Evolutionary conservation across 2,329 filamentous ascomycete genomes (phyloP).

Genomic region (Diaporthe ampelina): DNA sequence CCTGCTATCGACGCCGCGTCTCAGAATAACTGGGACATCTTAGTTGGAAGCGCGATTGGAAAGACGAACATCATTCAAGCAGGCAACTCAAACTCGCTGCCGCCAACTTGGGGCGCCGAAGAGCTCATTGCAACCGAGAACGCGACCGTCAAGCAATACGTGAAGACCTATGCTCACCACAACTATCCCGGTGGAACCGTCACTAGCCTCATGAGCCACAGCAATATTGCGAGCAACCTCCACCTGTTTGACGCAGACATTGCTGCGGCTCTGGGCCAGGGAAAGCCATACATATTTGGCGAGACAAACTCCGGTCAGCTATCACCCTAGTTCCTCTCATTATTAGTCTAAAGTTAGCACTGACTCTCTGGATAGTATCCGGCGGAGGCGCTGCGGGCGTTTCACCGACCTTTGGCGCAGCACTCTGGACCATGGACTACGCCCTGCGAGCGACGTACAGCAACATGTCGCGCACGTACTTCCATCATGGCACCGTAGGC

Average conservation of each 20-base stretch:
- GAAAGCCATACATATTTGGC: constrained; percentile 62
- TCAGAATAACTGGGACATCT: constrained; percentile 55
- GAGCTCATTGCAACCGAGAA: constrained; percentile 56
- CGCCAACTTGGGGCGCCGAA: constrained; percentile 55
- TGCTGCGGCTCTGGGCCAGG: constrained; percentile 52
- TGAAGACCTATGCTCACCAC: constrained; percentile 60
- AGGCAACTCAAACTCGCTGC: constrained; percentile 55
- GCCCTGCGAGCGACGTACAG: constrained; percentile 52
- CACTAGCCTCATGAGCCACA: constrained; percentile 60
- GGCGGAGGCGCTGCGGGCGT: constrained; percentile 56
- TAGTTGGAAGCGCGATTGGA: constrained; percentile 52
- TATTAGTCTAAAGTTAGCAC: background rate
- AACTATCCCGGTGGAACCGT: constrained; percentile 63
- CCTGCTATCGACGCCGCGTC: constrained; percentile 54
- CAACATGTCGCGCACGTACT: constrained; percentile 59
- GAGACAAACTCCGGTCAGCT: constrained; percentile 65
- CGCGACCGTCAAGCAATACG: constrained; percentile 53
- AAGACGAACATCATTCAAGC: constrained; percentile 55
- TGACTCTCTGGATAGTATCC: constrained; percentile 47
- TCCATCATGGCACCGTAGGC: constrained; percentile 66
- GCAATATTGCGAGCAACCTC: constrained; percentile 55
- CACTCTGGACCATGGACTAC: constrained; percentile 66
- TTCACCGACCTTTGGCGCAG: constrained; percentile 62
- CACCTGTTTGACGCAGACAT: constrained; percentile 57
- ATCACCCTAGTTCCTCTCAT: too few species aligned